Percentiles rank a stretch among this genome's conserved stretches.
phyloP scores from a whole-genome alignment of 1,284 basidiomycete species.

The Cutaneotrichosporon cyanovorans region DNA sequence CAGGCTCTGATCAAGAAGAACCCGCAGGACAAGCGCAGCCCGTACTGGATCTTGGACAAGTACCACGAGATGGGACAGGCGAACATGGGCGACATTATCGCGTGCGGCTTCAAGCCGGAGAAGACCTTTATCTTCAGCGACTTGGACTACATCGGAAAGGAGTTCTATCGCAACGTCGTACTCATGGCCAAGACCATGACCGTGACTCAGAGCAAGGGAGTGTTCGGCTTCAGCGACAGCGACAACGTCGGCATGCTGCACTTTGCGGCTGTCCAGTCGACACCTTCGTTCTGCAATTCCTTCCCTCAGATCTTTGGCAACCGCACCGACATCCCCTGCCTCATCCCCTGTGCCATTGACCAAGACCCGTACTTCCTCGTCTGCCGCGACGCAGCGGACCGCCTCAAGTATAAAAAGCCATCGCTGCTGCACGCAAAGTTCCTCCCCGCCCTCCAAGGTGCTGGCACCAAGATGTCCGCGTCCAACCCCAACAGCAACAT shows the following conservation, averaged over 20 bases:
- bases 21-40: slow-evolving; percentile 54
- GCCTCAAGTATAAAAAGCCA: slow-evolving; percentile 94
- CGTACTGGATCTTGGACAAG: slow-evolving; percentile 59
- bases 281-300: slow-evolving; percentile 94
- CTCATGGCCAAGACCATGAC: slow-evolving; percentile 90
- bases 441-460: slow-evolving; percentile 95
- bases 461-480: slow-evolving; percentile 98
- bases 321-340: slow-evolving; percentile 72
- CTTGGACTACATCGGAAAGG: slow-evolving; percentile 68
- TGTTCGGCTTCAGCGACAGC: slow-evolving; percentile 95
- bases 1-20: slow-evolving; percentile 40
- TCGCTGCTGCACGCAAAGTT: slow-evolving; percentile 90
- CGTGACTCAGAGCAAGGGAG: slow-evolving; percentile 85
- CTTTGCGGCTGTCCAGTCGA: slow-evolving; percentile 94
- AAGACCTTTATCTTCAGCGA: slow-evolving; percentile 98
- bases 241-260: slow-evolving; percentile 98
- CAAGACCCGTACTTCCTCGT: slow-evolving; percentile 80
- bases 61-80: slow-evolving; percentile 73
- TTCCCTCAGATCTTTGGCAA: slow-evolving; percentile 97
- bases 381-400: slow-evolving; percentile 87
- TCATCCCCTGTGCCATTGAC: slow-evolving; percentile 98
- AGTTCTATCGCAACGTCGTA: slow-evolving; percentile 92
- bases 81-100: slow-evolving; percentile 93
- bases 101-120: slow-evolving; percentile 65
- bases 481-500: slow-evolving; percentile 84